Conservation (phyloP, 305 asterid species). For the Nicotiana rustica region DNA sequence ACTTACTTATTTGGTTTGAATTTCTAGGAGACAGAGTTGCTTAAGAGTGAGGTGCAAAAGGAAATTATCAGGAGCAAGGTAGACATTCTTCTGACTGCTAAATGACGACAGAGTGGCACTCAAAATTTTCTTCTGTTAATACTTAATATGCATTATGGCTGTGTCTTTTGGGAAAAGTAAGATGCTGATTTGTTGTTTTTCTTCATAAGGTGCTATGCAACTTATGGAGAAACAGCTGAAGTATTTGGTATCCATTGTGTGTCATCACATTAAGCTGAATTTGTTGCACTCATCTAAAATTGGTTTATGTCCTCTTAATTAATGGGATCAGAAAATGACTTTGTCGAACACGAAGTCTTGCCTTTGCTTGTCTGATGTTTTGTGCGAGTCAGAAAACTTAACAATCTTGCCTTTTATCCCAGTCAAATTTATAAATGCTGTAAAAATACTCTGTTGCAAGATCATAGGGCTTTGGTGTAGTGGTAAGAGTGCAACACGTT, state of each 20-base stretch:
- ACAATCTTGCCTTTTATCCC: not conserved
- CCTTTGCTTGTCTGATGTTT: constrained; percentile 19
- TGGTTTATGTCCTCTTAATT: not conserved
- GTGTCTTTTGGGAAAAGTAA: constrained; percentile 23
- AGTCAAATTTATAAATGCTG: constrained; percentile 19
- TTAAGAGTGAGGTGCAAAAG: constrained; percentile 51
- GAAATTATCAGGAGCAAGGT: constrained; percentile 55
- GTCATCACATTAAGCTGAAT: not conserved
- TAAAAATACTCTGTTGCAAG: constrained; percentile 16
- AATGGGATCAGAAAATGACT: not conserved
- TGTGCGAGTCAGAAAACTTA: not conserved
- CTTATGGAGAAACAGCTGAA: not conserved
- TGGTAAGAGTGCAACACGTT: too few relatives aligned
- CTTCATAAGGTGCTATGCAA: constrained; percentile 18
- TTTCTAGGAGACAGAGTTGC: constrained; percentile 59
- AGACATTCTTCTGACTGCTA: constrained; percentile 19
- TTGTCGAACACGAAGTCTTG: not conserved
- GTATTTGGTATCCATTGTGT: not conserved
- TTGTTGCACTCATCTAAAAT: not conserved
- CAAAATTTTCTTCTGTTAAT: constrained; percentile 13
- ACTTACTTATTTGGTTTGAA: constrained; percentile 28
- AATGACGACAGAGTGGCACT: constrained; percentile 1
- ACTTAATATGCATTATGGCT: constrained; percentile 24
- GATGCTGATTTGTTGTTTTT: constrained; percentile 1
- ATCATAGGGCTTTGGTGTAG: too few relatives aligned